Evolutionary conservation across 129 eudicot species (phyloP).

Genomic region (Saussurea involucrata): DNA sequence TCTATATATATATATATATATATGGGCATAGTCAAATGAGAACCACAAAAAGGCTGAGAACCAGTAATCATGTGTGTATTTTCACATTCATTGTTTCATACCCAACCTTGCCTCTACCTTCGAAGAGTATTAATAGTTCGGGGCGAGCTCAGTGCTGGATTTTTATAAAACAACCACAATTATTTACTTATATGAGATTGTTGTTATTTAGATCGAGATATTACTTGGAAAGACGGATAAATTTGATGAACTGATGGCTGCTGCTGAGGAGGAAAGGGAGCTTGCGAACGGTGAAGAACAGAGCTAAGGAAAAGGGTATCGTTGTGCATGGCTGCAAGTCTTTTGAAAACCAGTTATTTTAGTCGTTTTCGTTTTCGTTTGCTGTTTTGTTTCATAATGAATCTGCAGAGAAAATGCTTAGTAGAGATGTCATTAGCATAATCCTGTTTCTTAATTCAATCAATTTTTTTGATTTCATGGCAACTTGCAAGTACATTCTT

Average conservation of each 20-base stretch:
- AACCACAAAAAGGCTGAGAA: no score
- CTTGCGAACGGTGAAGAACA: slow-evolving; percentile 45
- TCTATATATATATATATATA: no score
- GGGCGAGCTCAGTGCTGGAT: neutral
- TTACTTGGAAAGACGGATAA: slow-evolving; percentile 66
- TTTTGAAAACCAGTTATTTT: neutral
- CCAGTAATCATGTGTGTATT: no score
- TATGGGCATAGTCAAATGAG: no score
- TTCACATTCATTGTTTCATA: no score
- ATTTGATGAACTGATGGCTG: slow-evolving; percentile 76
- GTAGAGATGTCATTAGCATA: slow-evolving; percentile 23
- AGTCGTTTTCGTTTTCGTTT: neutral
- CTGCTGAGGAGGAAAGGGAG: slow-evolving; percentile 69
- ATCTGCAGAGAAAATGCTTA: slow-evolving; percentile 3
- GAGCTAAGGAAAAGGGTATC: slow-evolving; percentile 15
- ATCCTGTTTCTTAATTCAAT: neutral
- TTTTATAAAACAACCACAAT: neutral
- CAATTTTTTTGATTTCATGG: neutral
- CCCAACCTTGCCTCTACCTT: no score
- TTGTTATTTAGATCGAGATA: slow-evolving; percentile 57
- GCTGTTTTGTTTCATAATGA: slow-evolving; percentile 20
- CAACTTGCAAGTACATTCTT: neutral
- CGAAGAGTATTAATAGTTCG: no score
- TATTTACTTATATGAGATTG: neutral
- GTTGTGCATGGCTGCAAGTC: neutral